These are phyloP conservation scores for Schoenoplectus tabernaemontani DNA, from an alignment of 202 grass and related monocot genomes.

Conservation along the genomic window DNA sequence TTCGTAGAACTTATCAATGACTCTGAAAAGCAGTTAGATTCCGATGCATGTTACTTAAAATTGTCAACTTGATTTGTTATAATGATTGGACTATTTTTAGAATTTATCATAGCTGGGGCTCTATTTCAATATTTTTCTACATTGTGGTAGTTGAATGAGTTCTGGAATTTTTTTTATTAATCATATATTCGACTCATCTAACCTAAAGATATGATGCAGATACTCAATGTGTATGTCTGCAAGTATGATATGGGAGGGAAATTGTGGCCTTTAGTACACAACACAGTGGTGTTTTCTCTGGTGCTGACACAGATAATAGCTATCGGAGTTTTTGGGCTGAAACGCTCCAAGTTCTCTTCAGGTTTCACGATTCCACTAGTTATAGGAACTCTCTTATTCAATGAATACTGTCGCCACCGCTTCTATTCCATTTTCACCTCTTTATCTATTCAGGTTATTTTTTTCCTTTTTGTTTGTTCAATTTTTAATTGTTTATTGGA, in stretches of 20 bases:
- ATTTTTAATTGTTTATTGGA: not conserved
- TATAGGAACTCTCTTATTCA: slow-evolving; percentile 72
- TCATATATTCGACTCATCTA: not conserved
- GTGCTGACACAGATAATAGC: slow-evolving; percentile 75
- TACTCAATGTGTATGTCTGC: slow-evolving; percentile 80
- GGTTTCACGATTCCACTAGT: slow-evolving; percentile 60
- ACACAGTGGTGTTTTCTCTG: slow-evolving; percentile 67
- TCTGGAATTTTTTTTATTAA: not conserved
- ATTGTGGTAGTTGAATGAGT: not conserved
- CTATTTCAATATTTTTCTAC: not conserved
- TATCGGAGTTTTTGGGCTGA: slow-evolving; percentile 64
- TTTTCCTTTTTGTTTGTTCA: not conserved
- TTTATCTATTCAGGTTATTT: slow-evolving; percentile 55
- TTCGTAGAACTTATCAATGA: not conserved
- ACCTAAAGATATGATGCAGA: slow-evolving; percentile 28
- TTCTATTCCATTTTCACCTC: slow-evolving; percentile 66
- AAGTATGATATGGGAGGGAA: slow-evolving; percentile 85
- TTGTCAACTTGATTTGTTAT: not conserved
- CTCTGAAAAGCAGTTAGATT: not conserved
- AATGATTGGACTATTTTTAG: not conserved
- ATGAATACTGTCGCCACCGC: slow-evolving; percentile 63
- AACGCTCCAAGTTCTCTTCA: slow-evolving; percentile 37
- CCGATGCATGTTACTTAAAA: not conserved
- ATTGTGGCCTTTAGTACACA: slow-evolving; percentile 88
- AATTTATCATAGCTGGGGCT: not conserved